Evolutionary conservation across 2,329 filamentous ascomycete species (phyloP).

Genomic region (Fusarium annulatum): DNA sequence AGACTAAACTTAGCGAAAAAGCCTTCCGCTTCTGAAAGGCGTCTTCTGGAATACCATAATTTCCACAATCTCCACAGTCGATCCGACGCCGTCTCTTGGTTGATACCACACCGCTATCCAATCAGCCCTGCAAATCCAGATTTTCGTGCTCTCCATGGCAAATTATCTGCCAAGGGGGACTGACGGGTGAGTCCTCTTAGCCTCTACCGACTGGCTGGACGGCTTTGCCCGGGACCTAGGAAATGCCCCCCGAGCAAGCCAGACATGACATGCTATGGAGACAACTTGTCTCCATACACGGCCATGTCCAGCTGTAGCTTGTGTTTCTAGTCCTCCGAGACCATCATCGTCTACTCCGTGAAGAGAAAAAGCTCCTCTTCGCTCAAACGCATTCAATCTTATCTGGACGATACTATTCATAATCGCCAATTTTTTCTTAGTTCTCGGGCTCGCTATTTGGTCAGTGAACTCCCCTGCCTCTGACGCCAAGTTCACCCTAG

Average conservation of each 20-base stretch:
- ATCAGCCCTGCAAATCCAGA: constrained; percentile 43
- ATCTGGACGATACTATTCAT: constrained; percentile 2
- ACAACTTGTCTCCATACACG: not conserved
- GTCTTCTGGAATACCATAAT: constrained; percentile 41
- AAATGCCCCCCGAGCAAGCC: constrained; percentile 11
- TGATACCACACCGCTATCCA: constrained; percentile 41
- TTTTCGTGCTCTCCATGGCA: constrained; percentile 12
- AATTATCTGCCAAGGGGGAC: constrained; percentile 27
- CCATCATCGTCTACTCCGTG: constrained; percentile 3
- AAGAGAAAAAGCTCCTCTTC: constrained; percentile 6
- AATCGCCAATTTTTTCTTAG: constrained; percentile 9
- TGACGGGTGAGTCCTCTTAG: constrained; percentile 12
- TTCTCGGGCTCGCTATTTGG: constrained; percentile 18
- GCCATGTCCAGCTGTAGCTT: not conserved
- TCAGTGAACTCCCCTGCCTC: constrained; percentile 25
- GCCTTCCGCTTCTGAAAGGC: constrained; percentile 15
- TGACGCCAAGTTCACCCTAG: constrained; percentile 29
- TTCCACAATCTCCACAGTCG: constrained; percentile 41
- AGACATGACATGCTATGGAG: not conserved
- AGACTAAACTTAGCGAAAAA: constrained; percentile 15
- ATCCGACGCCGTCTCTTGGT: constrained; percentile 31
- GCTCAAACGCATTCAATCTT: constrained; percentile 38
- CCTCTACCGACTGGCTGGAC: constrained; percentile 39
- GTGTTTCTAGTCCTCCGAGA: not conserved
- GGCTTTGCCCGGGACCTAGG: constrained; percentile 25